Evolutionary conservation across 495 filamentous ascomycete genomes (phyloP).

Genomic region (Bathelium albidoporum): DNA sequence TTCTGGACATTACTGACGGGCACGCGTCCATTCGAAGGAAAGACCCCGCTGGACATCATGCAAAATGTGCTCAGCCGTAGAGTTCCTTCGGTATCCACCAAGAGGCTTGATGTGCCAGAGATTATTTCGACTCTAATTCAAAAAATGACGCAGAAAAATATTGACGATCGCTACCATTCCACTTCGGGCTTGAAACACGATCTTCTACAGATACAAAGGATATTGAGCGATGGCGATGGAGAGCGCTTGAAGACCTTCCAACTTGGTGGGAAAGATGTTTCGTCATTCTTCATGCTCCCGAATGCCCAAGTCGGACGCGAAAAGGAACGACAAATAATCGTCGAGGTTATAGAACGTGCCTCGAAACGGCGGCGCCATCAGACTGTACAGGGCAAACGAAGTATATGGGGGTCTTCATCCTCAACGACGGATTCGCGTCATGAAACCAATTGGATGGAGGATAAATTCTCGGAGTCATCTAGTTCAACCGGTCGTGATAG

Average conservation of each 20-base stretch:
- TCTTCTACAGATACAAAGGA: constrained; percentile 53
- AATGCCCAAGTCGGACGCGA: constrained; percentile 67
- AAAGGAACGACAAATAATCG: constrained; percentile 55
- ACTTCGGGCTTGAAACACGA: constrained; percentile 73
- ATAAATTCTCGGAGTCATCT: constrained; percentile 24
- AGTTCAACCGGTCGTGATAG: constrained; percentile 14
- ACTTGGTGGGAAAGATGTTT: constrained; percentile 67
- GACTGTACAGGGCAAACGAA: background rate
- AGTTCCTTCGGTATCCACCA: constrained; percentile 60
- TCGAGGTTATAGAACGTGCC: constrained; percentile 63
- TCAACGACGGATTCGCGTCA: constrained; percentile 19
- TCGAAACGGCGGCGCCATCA: constrained; percentile 30
- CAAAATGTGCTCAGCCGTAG: constrained; percentile 72
- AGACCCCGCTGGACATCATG: constrained; percentile 73
- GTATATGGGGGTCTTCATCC: constrained; percentile 19
- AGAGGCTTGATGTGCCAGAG: constrained; percentile 71
- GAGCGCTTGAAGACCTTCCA: constrained; percentile 56
- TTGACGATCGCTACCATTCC: constrained; percentile 75
- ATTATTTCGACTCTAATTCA: constrained; percentile 70
- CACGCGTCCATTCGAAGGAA: constrained; percentile 64
- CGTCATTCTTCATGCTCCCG: constrained; percentile 77
- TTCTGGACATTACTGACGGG: constrained; percentile 81
- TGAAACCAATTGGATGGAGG: constrained; percentile 18
- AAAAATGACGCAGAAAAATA: constrained; percentile 79
- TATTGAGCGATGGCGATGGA: constrained; percentile 65